These are phyloP conservation scores for Trichomonas tenax DNA, from an alignment of 208 protist genomes.

Conservation along the genomic window DNA sequence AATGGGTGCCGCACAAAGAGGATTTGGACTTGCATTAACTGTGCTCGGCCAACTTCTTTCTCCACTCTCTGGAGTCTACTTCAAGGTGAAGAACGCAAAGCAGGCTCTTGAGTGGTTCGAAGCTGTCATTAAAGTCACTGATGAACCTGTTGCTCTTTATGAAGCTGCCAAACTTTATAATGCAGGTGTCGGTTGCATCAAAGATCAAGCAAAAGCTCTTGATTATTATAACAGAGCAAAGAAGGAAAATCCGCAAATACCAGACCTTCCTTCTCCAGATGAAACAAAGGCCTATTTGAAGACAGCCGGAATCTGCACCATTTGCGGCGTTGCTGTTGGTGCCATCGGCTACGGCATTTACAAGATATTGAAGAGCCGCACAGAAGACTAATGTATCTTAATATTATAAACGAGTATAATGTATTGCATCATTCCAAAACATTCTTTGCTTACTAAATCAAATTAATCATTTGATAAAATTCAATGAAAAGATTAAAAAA, in stretches of 20 bases:
- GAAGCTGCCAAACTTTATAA: not conserved
- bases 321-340: not conserved
- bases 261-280: not conserved
- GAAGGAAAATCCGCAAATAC: not conserved
- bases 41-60: not conserved
- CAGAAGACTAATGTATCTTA: not conserved
- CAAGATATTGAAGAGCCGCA: not conserved
- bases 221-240: not conserved
- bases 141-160: not conserved
- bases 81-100: not conserved
- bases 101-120: not conserved
- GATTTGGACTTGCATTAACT: not conserved
- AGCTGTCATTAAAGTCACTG: not conserved
- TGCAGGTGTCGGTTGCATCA: not conserved
- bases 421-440: too few species aligned
- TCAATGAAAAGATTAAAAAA: too few species aligned
- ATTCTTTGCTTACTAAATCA: too few species aligned
- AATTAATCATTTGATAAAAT: too few species aligned
- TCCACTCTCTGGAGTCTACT: not conserved
- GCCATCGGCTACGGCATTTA: not conserved
- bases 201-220: not conserved
- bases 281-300: not conserved
- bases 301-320: not conserved
- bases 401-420: too few species aligned
- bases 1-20: not conserved